phyloP scores from a whole-genome alignment of 1,139 yeast species.

The Saccharomyces hybrid region DNA sequence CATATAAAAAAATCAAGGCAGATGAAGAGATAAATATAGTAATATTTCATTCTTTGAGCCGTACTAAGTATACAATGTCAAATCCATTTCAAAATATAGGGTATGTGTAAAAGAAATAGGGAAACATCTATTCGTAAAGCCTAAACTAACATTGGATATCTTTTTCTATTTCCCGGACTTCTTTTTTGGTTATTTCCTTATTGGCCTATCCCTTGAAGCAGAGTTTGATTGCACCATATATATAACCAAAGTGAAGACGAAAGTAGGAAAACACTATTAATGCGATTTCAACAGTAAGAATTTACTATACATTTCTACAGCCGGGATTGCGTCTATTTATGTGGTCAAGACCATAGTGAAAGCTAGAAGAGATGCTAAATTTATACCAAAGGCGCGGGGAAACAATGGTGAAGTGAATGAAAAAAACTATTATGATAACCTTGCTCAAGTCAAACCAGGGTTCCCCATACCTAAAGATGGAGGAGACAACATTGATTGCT shows the following conservation, averaged over 20 bases:
- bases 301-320: slow-evolving; percentile 19
- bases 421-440: slow-evolving; percentile 24
- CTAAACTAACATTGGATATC: slow-evolving; percentile 2
- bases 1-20: neutral
- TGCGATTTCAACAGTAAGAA: slow-evolving; percentile 14
- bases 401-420: slow-evolving; percentile 5
- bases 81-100: slow-evolving; percentile 23
- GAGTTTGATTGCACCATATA: slow-evolving; percentile 4
- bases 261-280: neutral
- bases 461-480: slow-evolving; percentile 32
- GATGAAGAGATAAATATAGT: neutral
- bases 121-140: neutral
- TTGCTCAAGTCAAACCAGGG: slow-evolving; percentile 38
- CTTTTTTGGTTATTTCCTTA: neutral
- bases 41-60: neutral
- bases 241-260: neutral
- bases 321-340: slow-evolving; percentile 22
- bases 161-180: neutral
- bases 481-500: slow-evolving; percentile 9
- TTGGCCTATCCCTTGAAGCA: neutral
- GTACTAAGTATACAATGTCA: slow-evolving; percentile 4
- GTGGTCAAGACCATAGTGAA: slow-evolving; percentile 23
- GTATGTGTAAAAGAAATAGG: slow-evolving; percentile 13
- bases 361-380: slow-evolving; percentile 23
- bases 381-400: slow-evolving; percentile 19